Evolutionary conservation across 257 asterid species (phyloP), one percentile per base, ranked within the genome.

Genomic region (Plantago ovata): DNA sequence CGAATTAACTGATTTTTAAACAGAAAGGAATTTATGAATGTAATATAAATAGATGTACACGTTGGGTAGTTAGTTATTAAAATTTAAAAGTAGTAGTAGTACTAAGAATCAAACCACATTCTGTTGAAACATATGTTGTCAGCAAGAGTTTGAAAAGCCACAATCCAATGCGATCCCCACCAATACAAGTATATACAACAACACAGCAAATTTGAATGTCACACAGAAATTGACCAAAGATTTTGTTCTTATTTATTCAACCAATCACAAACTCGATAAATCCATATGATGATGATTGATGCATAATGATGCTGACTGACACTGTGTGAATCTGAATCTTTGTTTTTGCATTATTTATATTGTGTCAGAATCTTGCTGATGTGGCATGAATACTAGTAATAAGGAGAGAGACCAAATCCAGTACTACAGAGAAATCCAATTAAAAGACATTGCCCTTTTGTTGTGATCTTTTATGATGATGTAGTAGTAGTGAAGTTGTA

Each of bases 401-500:
- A 40, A 3, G 7, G 38, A n/a, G 48, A 41, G 3, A 36, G 46
- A 46, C 32, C 52, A 40, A 40, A 19, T 51, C 19, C 42, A 19
- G 59, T 24, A 48, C 64, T 60, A 58, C 72, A 60, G 32, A 61
- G 60, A 78, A 51, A 63, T 58, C 71, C 71, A 64, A 69, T 62
- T 60, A 56, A 47, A 48, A 65, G 40, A 24, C 10, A 36, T 16
- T n/a, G n/a, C 49, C 48, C 41, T 69, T 68, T 49, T 54, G 40
- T 28, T 28, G 36, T 28, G 36, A 28, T 28, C 36, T 28, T 28
- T 28, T 28, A 28, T 28, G 36, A 28, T 28, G 36, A 8, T 28
- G 36, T 28, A 28, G 36, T 28, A 28, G 4, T 3, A 28, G 36
- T 8, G n/a, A n/a, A 28, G 36, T 28, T 28, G 7, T 28, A 28